Conservation (phyloP, 768 basidiomycete genomes). For the Mycena galopus region DNA sequence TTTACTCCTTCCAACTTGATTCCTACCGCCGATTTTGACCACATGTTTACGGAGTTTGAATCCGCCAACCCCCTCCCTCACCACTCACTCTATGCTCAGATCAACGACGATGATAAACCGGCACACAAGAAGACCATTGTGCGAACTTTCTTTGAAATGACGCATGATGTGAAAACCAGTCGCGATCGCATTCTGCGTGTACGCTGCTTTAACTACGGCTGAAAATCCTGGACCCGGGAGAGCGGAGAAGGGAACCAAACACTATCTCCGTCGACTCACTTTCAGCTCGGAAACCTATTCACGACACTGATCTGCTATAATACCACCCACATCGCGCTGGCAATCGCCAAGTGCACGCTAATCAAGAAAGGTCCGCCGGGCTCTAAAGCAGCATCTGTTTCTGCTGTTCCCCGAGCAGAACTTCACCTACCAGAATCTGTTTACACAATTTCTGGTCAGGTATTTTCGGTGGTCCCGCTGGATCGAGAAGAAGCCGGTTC, state of each 20-base stretch:
- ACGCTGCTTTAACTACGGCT: neutral
- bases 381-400: neutral
- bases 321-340: neutral
- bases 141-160: neutral
- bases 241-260: no score
- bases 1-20: neutral
- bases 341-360: neutral
- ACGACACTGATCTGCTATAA: conserved; percentile 2
- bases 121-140: neutral
- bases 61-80: neutral
- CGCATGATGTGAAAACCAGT: neutral
- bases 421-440: neutral
- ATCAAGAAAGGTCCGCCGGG: neutral
- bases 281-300: conserved; percentile 6
- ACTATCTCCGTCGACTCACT: neutral
- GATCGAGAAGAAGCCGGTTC: neutral
- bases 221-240: neutral
- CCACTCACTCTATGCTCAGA: neutral
- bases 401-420: neutral
- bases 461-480: neutral
- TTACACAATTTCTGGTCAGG: conserved; percentile 2
- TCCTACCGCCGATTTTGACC: neutral
- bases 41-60: neutral
- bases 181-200: neutral
- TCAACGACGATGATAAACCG: neutral